These are phyloP conservation scores for Penicillium canariense DNA, from an alignment of 495 filamentous ascomycete species.

Conservation along the genomic window DNA sequence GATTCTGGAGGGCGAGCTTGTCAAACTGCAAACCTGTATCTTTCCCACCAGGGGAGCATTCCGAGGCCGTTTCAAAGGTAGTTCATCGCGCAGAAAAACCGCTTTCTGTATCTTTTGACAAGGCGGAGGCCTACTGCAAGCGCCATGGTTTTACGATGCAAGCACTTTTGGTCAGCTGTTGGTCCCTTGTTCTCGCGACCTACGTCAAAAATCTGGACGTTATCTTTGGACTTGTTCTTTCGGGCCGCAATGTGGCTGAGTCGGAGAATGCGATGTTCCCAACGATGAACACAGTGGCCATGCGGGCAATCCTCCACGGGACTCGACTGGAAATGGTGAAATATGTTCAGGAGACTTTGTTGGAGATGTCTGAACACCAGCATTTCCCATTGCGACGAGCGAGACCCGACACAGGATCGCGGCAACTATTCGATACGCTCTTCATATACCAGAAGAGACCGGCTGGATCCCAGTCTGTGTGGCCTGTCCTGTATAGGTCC, in stretches of 20 bases:
- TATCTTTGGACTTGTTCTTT: constrained; percentile 75
- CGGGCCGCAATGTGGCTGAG: constrained; percentile 58
- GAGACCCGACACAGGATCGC: constrained; percentile 22
- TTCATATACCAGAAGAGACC: constrained; percentile 74
- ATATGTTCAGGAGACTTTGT: constrained; percentile 60
- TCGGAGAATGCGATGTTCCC: constrained; percentile 76
- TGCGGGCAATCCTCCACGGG: constrained; percentile 38
- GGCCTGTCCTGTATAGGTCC: constrained; percentile 48
- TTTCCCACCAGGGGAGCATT: constrained; percentile 16
- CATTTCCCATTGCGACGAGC: constrained; percentile 44
- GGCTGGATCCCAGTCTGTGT: not conserved
- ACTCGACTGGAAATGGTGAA: constrained; percentile 41
- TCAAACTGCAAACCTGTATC: constrained; percentile 23
- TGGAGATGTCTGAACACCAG: constrained; percentile 56
- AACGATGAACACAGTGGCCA: constrained; percentile 85
- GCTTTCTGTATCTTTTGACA: constrained; percentile 34
- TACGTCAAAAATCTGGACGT: constrained; percentile 65
- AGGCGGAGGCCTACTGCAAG: constrained; percentile 46
- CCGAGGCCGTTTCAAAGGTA: constrained; percentile 24
- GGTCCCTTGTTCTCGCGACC: constrained; percentile 60
- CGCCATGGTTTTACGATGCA: constrained; percentile 69
- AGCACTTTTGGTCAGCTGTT: constrained; percentile 66
- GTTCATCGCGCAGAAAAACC: constrained; percentile 32
- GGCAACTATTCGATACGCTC: constrained; percentile 70
- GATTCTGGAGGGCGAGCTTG: constrained; percentile 43